Evolutionary conservation across 1,284 basidiomycete genomes (phyloP).

Genomic region (Psilocybe mexicana): DNA sequence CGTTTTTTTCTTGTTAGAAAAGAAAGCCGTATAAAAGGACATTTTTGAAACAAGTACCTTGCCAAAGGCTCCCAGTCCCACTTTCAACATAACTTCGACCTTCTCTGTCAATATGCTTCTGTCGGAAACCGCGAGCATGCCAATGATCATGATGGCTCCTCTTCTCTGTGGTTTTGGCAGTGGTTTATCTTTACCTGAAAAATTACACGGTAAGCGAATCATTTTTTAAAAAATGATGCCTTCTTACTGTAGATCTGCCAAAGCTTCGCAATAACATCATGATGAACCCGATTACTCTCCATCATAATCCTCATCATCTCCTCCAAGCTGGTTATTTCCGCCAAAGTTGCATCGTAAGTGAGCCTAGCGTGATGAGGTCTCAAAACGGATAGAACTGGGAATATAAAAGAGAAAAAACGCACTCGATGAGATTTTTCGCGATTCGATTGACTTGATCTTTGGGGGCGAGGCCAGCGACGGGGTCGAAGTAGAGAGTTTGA

Average conservation of each 20-base stretch:
- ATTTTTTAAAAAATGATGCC: neutral
- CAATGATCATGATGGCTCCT: constrained; percentile 92
- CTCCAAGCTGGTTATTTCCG: constrained; percentile 94
- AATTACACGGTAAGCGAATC: neutral
- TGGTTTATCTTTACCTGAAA: constrained; percentile 65
- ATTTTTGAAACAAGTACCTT: constrained; percentile 49
- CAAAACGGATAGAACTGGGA: neutral
- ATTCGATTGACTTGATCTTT: constrained; percentile 93
- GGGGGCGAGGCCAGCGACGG: constrained; percentile 65
- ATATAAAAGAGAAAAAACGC: constrained; percentile 28
- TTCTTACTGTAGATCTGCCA: constrained; percentile 94
- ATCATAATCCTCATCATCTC: constrained; percentile 97
- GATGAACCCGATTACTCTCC: constrained; percentile 80
- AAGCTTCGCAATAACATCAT: constrained; percentile 85
- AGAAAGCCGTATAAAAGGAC: neutral
- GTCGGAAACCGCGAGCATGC: constrained; percentile 92
- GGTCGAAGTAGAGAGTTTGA: constrained; percentile 86
- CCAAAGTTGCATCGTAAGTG: constrained; percentile 89
- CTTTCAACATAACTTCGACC: constrained; percentile 82
- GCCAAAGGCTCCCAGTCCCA: constrained; percentile 87
- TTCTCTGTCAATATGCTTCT: constrained; percentile 85
- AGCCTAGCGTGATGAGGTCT: constrained; percentile 47
- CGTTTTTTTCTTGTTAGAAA: neutral
- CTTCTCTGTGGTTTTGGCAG: constrained; percentile 84
- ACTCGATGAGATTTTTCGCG: constrained; percentile 98